Percentiles rank a stretch among this genome's conserved stretches.
Evolutionary conservation across 164 flowering plant genomes (phyloP).

Genomic region (Sedum album): DNA sequence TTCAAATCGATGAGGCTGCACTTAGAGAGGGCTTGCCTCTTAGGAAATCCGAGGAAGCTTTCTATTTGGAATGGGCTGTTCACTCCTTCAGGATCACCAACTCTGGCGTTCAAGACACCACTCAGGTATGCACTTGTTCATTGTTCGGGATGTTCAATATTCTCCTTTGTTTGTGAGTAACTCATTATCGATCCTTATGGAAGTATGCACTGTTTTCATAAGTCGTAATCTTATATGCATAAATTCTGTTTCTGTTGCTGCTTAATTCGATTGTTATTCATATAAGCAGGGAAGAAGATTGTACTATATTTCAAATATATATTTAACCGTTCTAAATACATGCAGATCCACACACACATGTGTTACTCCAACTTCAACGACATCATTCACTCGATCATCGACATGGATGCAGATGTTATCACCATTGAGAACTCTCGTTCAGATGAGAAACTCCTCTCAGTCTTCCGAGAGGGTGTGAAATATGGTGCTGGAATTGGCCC

Average conservation of each 20-base stretch:
- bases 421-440: constrained; percentile 96
- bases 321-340: constrained; percentile 1
- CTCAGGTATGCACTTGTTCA: constrained; percentile 28
- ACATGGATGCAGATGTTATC: constrained; percentile 90
- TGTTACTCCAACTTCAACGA: constrained; percentile 81
- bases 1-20: constrained; percentile 65
- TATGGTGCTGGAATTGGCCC: constrained; percentile 98
- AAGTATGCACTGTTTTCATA: background rate
- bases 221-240: background rate
- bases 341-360: constrained; percentile 81
- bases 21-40: constrained; percentile 55
- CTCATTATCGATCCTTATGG: background rate
- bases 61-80: constrained; percentile 62
- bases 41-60: constrained; percentile 47
- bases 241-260: too few relatives aligned
- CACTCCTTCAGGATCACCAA: constrained; percentile 61
- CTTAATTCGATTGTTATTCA: background rate
- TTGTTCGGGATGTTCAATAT: background rate
- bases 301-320: background rate
- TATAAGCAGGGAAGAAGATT: background rate
- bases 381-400: constrained; percentile 68
- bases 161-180: background rate
- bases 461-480: constrained; percentile 92
- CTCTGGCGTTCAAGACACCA: constrained; percentile 45
- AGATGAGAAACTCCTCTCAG: constrained; percentile 92